phyloP scores from a whole-genome alignment of 805 yeast genomes.

The Teunomyces aglyptinius region DNA sequence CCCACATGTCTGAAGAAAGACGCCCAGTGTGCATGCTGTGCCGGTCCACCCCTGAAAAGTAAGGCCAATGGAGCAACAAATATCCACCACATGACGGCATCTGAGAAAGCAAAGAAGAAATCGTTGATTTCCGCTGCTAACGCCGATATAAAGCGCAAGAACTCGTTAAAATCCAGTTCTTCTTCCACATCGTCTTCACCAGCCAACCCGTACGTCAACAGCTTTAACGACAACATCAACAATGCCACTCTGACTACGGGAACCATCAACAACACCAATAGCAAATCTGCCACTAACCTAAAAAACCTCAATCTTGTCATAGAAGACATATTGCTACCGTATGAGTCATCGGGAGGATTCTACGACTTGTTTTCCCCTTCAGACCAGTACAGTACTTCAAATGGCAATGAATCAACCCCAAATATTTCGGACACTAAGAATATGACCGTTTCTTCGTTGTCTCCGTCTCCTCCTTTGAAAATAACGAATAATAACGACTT shows the following conservation, averaged over 20 bases:
- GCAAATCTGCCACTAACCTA: background rate
- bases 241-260: background rate
- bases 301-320: slow-evolving; percentile 18
- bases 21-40: slow-evolving; percentile 41
- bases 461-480: slow-evolving; percentile 8
- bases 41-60: background rate
- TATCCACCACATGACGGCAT: slow-evolving; percentile 13
- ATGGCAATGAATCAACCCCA: slow-evolving; percentile 1
- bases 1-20: slow-evolving; percentile 39
- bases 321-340: slow-evolving; percentile 30
- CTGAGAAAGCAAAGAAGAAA: slow-evolving; percentile 17
- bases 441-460: slow-evolving; percentile 3
- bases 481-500: slow-evolving; percentile 4
- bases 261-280: background rate
- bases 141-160: slow-evolving; percentile 11
- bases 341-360: slow-evolving; percentile 28
- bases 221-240: background rate
- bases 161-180: background rate
- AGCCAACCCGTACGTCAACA: background rate
- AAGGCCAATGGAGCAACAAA: slow-evolving; percentile 3
- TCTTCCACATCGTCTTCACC: slow-evolving; percentile 4
- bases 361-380: slow-evolving; percentile 27
- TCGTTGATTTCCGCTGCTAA: slow-evolving; percentile 13
- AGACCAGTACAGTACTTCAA: background rate
- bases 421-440: slow-evolving; percentile 2